phyloP scores from a whole-genome alignment of 352 stramenopile genomes.

The Pythium sp. region DNA sequence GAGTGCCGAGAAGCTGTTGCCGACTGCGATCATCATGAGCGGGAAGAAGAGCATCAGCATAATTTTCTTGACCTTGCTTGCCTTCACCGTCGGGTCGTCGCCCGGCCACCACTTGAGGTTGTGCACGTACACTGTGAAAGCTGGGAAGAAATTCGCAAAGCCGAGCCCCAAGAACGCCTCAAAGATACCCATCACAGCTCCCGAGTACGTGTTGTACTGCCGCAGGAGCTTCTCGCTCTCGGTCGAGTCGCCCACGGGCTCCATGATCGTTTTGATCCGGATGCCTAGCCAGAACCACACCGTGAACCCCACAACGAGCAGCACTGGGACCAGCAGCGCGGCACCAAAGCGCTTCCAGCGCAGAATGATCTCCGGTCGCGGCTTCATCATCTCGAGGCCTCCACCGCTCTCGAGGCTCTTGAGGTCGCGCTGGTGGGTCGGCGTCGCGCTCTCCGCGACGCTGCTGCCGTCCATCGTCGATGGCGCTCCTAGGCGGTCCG shows the following conservation, averaged over 20 bases:
- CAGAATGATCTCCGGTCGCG: slow-evolving; percentile 20
- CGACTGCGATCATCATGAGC: slow-evolving; percentile 20
- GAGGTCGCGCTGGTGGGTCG: background rate
- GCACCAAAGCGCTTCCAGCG: slow-evolving; percentile 19
- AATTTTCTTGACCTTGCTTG: slow-evolving; percentile 23
- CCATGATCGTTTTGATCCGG: slow-evolving; percentile 10
- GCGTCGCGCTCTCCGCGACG: background rate
- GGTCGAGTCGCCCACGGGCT: slow-evolving; percentile 15
- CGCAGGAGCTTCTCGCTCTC: slow-evolving; percentile 17
- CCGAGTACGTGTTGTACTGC: slow-evolving; percentile 25
- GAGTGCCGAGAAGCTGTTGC: slow-evolving; percentile 23
- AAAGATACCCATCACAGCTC: slow-evolving; percentile 23
- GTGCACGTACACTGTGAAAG: slow-evolving; percentile 27
- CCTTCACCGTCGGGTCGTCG: slow-evolving; percentile 17
- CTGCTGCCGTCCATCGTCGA: slow-evolving; percentile 12
- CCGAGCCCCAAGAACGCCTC: slow-evolving; percentile 20
- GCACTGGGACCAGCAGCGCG: slow-evolving; percentile 6
- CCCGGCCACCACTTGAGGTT: slow-evolving; percentile 26
- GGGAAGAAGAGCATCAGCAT: slow-evolving; percentile 21
- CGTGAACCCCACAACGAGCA: slow-evolving; percentile 15
- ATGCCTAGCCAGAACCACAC: slow-evolving; percentile 18
- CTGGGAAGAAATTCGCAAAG: slow-evolving; percentile 23
- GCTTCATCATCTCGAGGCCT: slow-evolving; percentile 2
- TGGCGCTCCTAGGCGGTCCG: background rate
- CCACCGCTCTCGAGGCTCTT: slow-evolving; percentile 2